Evolutionary conservation across 2,329 filamentous ascomycete genomes (phyloP), one percentile per base, ranked within the genome.

Genomic region (Kalaharituber pfeilii): DNA sequence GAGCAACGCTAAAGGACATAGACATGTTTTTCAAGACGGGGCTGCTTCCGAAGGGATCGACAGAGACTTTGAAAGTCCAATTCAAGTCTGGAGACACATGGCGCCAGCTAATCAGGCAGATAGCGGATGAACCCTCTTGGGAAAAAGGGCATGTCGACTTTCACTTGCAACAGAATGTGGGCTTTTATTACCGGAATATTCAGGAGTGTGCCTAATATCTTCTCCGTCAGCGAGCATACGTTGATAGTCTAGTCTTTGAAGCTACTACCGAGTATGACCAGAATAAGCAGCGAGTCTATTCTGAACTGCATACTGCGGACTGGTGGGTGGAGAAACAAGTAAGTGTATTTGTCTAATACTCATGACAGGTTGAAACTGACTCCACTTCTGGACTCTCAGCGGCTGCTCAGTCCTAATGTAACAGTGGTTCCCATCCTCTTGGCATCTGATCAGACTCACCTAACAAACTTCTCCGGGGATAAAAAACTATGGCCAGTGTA

Each of bases 251-350:
- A 11, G 54, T 56, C n/a, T 56, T 42, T 15, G 13, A 18, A 15
- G 51, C 29, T 26, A 4, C 20, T 2, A 5, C 9, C 3, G 45
- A 53, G 30, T 44, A 42, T 15, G 29, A 56, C 22, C 5, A 15
- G 1, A 2, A 24, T 2, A 26, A 47, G 2, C 15, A 50, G 26
- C 18, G 54, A 36, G 27, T 51, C 27, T 53, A 56, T 50, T 39
- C 29, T 5, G 24, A 53, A 24, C 18, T 56, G 24, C 51, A 56
- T 27, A 53, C 51, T 1, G 51, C 33, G 4, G 36, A 53, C 15
- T 56, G 30, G 45, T 53, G 47, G 54, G 52, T 18, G 45, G 44
- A 53, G 9, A 51, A 22, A 13, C 54, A 53, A 29, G 29, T 56
- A 49, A 51, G 24, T 22, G 3, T 20, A 13, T 49, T 7, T 18